Conservation (phyloP, 352 stramenopile species). For the Phytophthora macrochlamydospora region DNA sequence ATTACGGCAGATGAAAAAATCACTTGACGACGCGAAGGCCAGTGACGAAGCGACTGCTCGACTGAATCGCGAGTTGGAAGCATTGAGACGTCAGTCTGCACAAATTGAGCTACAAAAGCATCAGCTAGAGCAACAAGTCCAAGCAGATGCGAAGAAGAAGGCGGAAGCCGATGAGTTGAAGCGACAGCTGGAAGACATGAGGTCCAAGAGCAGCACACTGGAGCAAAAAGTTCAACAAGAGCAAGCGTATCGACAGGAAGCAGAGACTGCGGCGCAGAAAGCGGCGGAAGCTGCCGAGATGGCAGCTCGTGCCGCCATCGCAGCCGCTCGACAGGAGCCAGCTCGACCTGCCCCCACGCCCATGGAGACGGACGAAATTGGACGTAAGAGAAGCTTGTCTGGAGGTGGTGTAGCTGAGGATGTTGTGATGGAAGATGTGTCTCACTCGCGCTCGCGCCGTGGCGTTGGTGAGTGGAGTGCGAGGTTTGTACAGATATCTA, state of each 20-base stretch:
- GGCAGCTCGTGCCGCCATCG: slow-evolving; percentile 71
- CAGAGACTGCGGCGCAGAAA: slow-evolving; percentile 60
- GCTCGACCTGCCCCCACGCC: slow-evolving; percentile 31
- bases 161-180: slow-evolving; percentile 47
- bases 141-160: slow-evolving; percentile 41
- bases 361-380: slow-evolving; percentile 33
- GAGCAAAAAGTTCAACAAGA: slow-evolving; percentile 57
- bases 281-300: slow-evolving; percentile 70
- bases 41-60: slow-evolving; percentile 47
- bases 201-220: slow-evolving; percentile 46
- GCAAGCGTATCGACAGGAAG: slow-evolving; percentile 58
- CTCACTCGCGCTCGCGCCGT: slow-evolving; percentile 36
- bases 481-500: slow-evolving; percentile 3
- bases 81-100: slow-evolving; percentile 49
- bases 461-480: slow-evolving; percentile 38
- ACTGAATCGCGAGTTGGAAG: slow-evolving; percentile 58
- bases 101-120: slow-evolving; percentile 47
- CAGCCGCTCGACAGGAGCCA: slow-evolving; percentile 60
- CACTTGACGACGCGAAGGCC: slow-evolving; percentile 39
- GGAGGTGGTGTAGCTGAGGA: slow-evolving; percentile 35
- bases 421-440: slow-evolving; percentile 65
- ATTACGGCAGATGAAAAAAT: slow-evolving; percentile 35
- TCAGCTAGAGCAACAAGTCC: slow-evolving; percentile 40
- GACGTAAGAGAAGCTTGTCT: slow-evolving; percentile 50
- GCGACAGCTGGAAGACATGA: slow-evolving; percentile 53